phyloP scores from a whole-genome alignment of 805 yeast species.

The Debaryomyces castellii region DNA sequence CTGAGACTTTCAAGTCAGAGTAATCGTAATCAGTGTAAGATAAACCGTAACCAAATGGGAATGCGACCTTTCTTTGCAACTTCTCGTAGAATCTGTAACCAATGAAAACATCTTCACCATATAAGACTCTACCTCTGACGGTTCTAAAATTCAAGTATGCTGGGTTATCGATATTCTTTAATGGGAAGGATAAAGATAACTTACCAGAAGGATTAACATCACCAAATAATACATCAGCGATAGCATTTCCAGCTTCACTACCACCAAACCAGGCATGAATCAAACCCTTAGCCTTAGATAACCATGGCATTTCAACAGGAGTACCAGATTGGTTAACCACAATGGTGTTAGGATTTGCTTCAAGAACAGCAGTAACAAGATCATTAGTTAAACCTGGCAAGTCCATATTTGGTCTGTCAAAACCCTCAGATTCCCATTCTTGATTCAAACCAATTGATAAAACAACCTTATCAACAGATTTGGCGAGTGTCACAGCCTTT shows the following conservation, averaged over 20 bases:
- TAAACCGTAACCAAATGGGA: conserved; percentile 33
- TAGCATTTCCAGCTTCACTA: conserved; percentile 30
- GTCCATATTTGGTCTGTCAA: conserved; percentile 27
- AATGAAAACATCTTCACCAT: conserved; percentile 33
- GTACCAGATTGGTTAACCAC: conserved; percentile 35
- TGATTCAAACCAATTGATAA: conserved; percentile 25
- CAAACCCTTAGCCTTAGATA: conserved; percentile 19
- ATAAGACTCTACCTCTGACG: conserved; percentile 30
- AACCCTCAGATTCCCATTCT: conserved; percentile 34
- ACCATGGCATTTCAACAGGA: conserved; percentile 35
- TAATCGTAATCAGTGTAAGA: conserved; percentile 26
- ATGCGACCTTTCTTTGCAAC: conserved; percentile 22
- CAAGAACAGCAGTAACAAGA: conserved; percentile 21
- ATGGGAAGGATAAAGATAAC: conserved; percentile 24
- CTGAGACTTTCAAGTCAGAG: conserved; percentile 11
- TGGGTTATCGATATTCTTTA: conserved; percentile 24
- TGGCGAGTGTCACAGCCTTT: conserved; percentile 24
- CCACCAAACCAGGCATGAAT: conserved; percentile 40
- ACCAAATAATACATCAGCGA: conserved; percentile 33
- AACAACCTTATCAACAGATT: conserved; percentile 27
- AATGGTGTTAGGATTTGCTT: conserved; percentile 28
- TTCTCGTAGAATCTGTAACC: conserved; percentile 35
- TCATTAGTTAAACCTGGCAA: conserved; percentile 27
- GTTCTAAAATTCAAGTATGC: conserved; percentile 29
- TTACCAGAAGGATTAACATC: conserved; percentile 33